These are phyloP conservation scores for Clitocybe nebularis DNA, from an alignment of 1,284 basidiomycete species.

Conservation along the genomic window DNA sequence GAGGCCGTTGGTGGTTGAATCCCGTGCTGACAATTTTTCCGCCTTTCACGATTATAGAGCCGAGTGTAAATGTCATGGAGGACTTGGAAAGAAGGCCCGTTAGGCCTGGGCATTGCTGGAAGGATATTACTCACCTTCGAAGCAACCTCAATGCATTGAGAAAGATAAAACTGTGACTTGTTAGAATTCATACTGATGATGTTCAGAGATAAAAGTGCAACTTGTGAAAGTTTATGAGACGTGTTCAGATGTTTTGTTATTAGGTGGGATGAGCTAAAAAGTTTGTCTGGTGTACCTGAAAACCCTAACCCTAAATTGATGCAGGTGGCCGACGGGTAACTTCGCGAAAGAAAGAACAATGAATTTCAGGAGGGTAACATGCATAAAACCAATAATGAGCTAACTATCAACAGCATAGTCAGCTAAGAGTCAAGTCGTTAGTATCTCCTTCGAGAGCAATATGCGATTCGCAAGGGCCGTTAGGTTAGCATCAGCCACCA, in stretches of 20 bases:
- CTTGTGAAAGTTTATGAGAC: not conserved
- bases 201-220: not conserved
- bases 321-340: too few relatives aligned
- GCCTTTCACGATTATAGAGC: slow-evolving; percentile 54
- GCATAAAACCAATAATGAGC: too few relatives aligned
- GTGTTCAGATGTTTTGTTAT: too few relatives aligned
- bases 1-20: slow-evolving; percentile 51
- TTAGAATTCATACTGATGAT: slow-evolving; percentile 15
- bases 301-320: too few relatives aligned
- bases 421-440: slow-evolving; percentile 23
- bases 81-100: slow-evolving; percentile 17
- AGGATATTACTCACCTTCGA: slow-evolving; percentile 28
- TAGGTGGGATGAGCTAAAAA: too few relatives aligned
- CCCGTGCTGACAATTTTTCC: slow-evolving; percentile 53
- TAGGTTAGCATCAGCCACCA: slow-evolving; percentile 92
- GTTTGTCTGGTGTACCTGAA: too few relatives aligned
- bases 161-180: slow-evolving; percentile 52
- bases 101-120: not conserved
- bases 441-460: slow-evolving; percentile 73
- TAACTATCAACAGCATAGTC: too few relatives aligned
- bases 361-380: too few relatives aligned
- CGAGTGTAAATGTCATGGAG: slow-evolving; percentile 53
- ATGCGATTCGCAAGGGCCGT: slow-evolving; percentile 79
- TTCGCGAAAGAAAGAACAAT: too few relatives aligned
- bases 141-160: slow-evolving; percentile 48